phyloP scores from a whole-genome alignment of 2,329 filamentous ascomycete genomes.

The Hypoxylon sp. region DNA sequence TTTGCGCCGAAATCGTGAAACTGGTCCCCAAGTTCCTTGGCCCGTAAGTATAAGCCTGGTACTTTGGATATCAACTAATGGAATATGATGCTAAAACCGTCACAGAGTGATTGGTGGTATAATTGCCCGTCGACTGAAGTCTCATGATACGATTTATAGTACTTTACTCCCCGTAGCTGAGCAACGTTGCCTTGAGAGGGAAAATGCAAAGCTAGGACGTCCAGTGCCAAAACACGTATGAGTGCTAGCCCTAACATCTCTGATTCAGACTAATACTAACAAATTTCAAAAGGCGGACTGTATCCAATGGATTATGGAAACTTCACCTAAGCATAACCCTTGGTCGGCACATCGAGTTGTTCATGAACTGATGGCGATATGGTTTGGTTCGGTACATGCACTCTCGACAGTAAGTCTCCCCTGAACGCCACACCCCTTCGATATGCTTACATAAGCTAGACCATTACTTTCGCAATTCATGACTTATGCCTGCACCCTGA shows the following conservation, averaged over 20 bases:
- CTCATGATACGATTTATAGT: neutral
- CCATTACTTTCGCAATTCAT: constrained; percentile 37
- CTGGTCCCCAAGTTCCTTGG: constrained; percentile 3
- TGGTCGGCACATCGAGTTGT: constrained; percentile 51
- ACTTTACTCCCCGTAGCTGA: too few relatives aligned
- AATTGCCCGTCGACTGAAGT: constrained; percentile 6
- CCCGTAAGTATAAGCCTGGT: neutral
- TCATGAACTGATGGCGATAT: constrained; percentile 55
- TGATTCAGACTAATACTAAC: neutral
- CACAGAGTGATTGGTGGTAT: constrained; percentile 12
- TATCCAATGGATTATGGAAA: constrained; percentile 56
- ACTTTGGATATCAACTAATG: too few relatives aligned
- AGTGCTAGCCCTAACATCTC: neutral
- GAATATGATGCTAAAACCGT: neutral
- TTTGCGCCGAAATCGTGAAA: constrained; percentile 48
- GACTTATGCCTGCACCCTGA: constrained; percentile 45
- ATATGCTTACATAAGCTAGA: constrained; percentile 26
- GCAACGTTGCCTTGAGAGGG: too few relatives aligned
- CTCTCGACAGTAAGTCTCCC: constrained; percentile 46
- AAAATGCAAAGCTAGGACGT: too few relatives aligned
- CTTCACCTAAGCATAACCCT: constrained; percentile 44
- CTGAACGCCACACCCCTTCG: too few relatives aligned
- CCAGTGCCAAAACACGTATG: constrained; percentile 17
- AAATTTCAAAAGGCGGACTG: constrained; percentile 41
- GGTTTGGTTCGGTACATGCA: constrained; percentile 55